Conservation (phyloP, 306 rosid genomes). For the Sophora flavescens region DNA sequence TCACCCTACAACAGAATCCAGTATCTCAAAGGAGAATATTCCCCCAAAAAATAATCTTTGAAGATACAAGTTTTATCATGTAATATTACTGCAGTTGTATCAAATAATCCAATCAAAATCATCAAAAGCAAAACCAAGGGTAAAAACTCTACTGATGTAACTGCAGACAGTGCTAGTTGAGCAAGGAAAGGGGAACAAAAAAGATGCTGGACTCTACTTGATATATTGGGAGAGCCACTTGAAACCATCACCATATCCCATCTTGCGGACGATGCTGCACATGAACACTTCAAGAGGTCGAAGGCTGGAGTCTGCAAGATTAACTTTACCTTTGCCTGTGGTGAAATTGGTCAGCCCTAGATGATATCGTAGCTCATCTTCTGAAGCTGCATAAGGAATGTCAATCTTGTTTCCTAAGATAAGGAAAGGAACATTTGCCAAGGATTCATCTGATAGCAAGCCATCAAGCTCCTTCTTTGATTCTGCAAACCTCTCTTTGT, state of each 20-base stretch:
- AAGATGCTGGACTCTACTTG: conserved; percentile 56
- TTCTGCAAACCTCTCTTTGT: conserved; percentile 84
- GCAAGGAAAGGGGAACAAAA: conserved; percentile 30
- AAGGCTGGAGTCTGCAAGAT: conserved; percentile 68
- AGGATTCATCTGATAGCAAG: conserved; percentile 72
- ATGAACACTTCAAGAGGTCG: conserved; percentile 88
- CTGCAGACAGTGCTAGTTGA: conserved; percentile 51
- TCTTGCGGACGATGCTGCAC: conserved; percentile 94
- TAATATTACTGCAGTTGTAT: conserved; percentile 51
- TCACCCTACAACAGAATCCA: conserved; percentile 49
- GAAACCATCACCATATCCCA: conserved; percentile 90
- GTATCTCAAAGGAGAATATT: conserved; percentile 39
- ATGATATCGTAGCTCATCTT: conserved; percentile 79
- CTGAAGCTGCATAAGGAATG: conserved; percentile 83
- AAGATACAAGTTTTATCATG: conserved; percentile 49
- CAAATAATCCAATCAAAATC: conserved; percentile 47
- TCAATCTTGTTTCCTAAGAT: conserved; percentile 87
- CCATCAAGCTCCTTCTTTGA: conserved; percentile 82
- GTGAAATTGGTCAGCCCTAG: conserved; percentile 82
- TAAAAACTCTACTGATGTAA: conserved; percentile 46
- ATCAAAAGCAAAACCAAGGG: conserved; percentile 43
- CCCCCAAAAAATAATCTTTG: conserved; percentile 36
- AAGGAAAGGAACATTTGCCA: conserved; percentile 78
- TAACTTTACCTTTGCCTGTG: conserved; percentile 81
- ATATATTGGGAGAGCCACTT: conserved; percentile 91